Base-by-base conservation (phyloP, 345 rosid species). In the Ricinus communis region DNA sequence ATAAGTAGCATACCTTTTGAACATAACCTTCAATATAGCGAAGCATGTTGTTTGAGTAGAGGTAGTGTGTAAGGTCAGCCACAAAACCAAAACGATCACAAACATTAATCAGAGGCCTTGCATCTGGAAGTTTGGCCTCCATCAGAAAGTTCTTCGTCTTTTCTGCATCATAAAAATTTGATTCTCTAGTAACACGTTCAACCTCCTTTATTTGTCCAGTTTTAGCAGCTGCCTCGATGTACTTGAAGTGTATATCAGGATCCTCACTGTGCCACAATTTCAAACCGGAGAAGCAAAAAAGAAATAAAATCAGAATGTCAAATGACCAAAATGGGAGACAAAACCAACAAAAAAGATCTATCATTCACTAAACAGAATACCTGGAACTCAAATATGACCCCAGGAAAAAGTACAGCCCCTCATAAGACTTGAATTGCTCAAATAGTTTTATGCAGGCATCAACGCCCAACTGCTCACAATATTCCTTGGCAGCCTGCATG, bases 61-160 rank as follows among this genome's bases (percentile, higher is more conserved):
- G 94, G 85, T 96, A 93, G 82, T 93, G 99, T 10, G 97, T 96
- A 56, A 96, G 93, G 79, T 93, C 99, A 33, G 96, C 93, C 69
- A 93, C 99, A 84, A 83, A 96, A 58, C 99, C 95, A 81, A 93
- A 96, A 19, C 99, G 98, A 71, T 96, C 99, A 66, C 99, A 96
- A 71, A 96, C 98, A 88, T 94, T 94, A 71, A 94, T 94, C 76
- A 94, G 76, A 19, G 97, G 98, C 70, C 98, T 85, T n/a, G 98
- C 98, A 88, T 96, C 99, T 51, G 99, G 98, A 80, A 96, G 98
- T 77, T 96, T 91, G 77, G 96, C 94, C 85, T 96, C 98, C 99
- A 93, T 96, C 74, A 96, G 77, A 75, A 96, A 96, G 85, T 93
- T 96, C 81, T 93, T 96, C 1, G 97, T 86, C 89, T 96, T 96